Evolutionary conservation across 1,284 basidiomycete genomes (phyloP).

Genomic region (Tylopilus sp.): DNA sequence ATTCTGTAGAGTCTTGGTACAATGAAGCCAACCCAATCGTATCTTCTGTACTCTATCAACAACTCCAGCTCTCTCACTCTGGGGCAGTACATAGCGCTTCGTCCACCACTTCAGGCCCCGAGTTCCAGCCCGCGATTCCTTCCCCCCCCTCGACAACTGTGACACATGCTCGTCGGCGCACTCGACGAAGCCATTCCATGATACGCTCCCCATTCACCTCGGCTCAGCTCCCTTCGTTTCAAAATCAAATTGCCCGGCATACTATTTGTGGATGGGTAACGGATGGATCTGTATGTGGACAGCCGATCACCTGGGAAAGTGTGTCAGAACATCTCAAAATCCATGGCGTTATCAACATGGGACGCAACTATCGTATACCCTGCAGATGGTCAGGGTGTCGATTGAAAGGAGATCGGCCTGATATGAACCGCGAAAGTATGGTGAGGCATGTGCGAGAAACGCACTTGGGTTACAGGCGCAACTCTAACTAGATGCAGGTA

Average conservation of each 20-base stretch:
- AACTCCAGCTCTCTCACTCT: not conserved
- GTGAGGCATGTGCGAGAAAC: conserved; percentile 32
- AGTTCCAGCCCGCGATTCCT: not conserved
- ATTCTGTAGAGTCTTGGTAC: too few species aligned
- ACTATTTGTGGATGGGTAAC: not conserved
- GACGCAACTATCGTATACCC: not conserved
- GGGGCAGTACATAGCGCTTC: not conserved
- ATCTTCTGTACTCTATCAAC: not conserved
- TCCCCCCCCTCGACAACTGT: not conserved
- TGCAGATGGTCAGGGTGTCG: not conserved
- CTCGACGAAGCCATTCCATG: not conserved
- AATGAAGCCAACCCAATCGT: not conserved
- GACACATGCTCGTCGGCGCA: not conserved
- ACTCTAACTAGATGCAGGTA: conserved; percentile 10
- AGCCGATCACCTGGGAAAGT: not conserved
- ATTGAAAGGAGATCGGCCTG: not conserved
- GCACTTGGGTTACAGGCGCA: conserved; percentile 33
- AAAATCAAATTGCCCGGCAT: too few species aligned
- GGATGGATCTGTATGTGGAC: not conserved
- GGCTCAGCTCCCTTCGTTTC: not conserved
- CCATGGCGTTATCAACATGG: not conserved
- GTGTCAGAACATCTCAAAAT: not conserved
- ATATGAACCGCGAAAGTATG: conserved; percentile 35
- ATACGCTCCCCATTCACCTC: not conserved
- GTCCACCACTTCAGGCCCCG: not conserved